phyloP scores from a whole-genome alignment of 768 basidiomycete species.

The Tricholoma bakamatsutake region DNA sequence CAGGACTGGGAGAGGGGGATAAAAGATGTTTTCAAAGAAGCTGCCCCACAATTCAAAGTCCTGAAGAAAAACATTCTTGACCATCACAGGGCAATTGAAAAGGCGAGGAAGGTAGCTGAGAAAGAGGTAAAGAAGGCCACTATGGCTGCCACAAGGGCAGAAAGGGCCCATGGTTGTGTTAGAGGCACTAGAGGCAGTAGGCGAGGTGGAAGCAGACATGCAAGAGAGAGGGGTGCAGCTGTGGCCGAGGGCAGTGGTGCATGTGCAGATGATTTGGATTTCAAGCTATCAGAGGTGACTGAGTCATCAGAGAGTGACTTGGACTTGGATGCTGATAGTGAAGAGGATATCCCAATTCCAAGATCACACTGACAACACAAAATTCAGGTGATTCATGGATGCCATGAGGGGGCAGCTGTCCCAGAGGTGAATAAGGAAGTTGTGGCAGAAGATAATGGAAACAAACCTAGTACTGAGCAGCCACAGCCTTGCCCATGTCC shows the following conservation, averaged over 20 bases:
- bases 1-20: background rate
- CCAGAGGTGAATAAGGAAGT: background rate
- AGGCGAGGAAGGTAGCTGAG: constrained; percentile 3
- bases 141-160: too few relatives aligned
- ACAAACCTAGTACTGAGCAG: background rate
- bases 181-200: background rate
- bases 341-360: constrained; percentile 1
- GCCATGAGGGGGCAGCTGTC: background rate
- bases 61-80: background rate
- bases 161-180: background rate
- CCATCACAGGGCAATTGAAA: constrained; percentile 3
- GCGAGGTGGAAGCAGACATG: background rate
- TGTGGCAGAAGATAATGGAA: background rate
- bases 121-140: background rate
- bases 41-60: background rate
- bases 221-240: background rate
- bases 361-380: constrained; percentile 2
- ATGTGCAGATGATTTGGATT: background rate
- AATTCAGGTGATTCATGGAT: constrained; percentile 1
- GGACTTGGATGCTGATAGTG: constrained; percentile 1
- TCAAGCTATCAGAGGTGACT: background rate
- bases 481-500: background rate
- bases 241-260: background rate
- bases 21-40: constrained; percentile 5
- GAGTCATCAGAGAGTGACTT: background rate